A percentile compares a stretch with the other conserved stretches of the same genome.
phyloP scores from a whole-genome alignment of 192 early-diverging fungal species.

The Phlyctochytrium bullatum region DNA sequence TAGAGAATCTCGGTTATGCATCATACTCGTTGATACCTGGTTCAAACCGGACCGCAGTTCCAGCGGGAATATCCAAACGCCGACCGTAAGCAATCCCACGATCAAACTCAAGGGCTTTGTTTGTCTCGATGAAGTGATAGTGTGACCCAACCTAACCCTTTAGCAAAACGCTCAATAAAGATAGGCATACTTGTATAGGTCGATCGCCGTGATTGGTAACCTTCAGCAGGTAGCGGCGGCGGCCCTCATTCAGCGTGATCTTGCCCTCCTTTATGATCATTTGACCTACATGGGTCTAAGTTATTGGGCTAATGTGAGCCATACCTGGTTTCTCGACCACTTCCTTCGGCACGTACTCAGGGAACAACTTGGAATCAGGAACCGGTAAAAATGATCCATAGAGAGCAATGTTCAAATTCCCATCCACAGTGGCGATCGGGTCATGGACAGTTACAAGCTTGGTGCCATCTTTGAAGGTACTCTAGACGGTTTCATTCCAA shows the following conservation, averaged over 20 bases:
- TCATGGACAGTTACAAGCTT: constrained; percentile 93
- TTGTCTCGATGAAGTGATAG: constrained; percentile 95
- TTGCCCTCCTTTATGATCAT: constrained; percentile 62
- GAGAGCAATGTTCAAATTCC: constrained; percentile 78
- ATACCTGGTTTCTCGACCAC: constrained; percentile 22
- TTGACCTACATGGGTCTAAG: constrained; percentile 53
- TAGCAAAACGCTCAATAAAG: neutral
- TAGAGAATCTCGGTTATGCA: neutral
- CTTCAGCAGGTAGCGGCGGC: constrained; percentile 61
- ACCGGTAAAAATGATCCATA: constrained; percentile 85
- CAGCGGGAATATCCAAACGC: constrained; percentile 89
- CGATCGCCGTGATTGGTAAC: constrained; percentile 94
- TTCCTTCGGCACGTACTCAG: constrained; percentile 11
- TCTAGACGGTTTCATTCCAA: no score
- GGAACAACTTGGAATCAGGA: constrained; percentile 48
- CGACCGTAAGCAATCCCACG: constrained; percentile 78
- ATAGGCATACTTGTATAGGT: constrained; percentile 82
- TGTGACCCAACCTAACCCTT: constrained; percentile 79
- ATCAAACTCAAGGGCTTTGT: constrained; percentile 78
- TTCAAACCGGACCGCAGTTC: constrained; percentile 93
- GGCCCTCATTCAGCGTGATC: constrained; percentile 77
- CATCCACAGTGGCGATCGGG: constrained; percentile 81
- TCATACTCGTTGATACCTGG: constrained; percentile 46
- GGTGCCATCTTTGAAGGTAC: constrained; percentile 90
- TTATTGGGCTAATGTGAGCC: neutral